Percentiles rank a stretch among this genome's conserved stretches.
Conservation (phyloP, 495 filamentous ascomycete species). For the Aspergillus biplanus region DNA sequence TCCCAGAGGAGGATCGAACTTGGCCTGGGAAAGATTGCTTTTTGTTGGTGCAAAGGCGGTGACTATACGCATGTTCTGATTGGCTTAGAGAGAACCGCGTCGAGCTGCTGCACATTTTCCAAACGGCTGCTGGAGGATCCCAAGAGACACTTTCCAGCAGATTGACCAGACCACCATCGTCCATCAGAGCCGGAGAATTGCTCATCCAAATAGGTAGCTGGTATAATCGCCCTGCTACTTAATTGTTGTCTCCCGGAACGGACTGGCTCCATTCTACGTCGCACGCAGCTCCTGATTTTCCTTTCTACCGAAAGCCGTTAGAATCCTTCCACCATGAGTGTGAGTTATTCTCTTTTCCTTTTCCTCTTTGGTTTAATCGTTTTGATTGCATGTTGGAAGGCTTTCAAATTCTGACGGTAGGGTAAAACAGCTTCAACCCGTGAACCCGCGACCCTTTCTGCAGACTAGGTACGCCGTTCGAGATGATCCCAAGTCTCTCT, state of each 20-base stretch:
- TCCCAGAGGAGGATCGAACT: no score
- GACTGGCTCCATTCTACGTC: constrained; percentile 12
- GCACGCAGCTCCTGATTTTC: constrained; percentile 8
- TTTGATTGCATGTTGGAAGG: not conserved
- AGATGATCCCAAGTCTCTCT: constrained; percentile 9
- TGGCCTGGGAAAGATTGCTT: not conserved
- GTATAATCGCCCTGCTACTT: not conserved
- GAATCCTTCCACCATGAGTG: constrained; percentile 43
- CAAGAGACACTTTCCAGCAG: constrained; percentile 13
- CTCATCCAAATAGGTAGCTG: constrained; percentile 1
- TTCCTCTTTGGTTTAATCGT: not conserved
- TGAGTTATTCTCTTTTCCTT: constrained; percentile 30
- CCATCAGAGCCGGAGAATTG: constrained; percentile 11
- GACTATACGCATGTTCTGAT: constrained; percentile 24
- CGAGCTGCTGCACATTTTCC: constrained; percentile 45
- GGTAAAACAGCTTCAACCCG: constrained; percentile 67
- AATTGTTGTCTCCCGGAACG: constrained; percentile 8
- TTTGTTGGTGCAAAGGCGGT: constrained; percentile 31
- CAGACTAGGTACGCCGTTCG: constrained; percentile 71
- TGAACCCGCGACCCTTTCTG: constrained; percentile 90
- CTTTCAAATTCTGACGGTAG: constrained; percentile 16
- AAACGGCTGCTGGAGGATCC: constrained; percentile 16
- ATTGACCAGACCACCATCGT: constrained; percentile 21
- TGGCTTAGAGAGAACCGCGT: constrained; percentile 27
- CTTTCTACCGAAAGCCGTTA: constrained; percentile 8